These are phyloP conservation scores for Sclerotiophoma versabilis DNA, from an alignment of 2,329 filamentous ascomycete genomes.

Conservation along the genomic window DNA sequence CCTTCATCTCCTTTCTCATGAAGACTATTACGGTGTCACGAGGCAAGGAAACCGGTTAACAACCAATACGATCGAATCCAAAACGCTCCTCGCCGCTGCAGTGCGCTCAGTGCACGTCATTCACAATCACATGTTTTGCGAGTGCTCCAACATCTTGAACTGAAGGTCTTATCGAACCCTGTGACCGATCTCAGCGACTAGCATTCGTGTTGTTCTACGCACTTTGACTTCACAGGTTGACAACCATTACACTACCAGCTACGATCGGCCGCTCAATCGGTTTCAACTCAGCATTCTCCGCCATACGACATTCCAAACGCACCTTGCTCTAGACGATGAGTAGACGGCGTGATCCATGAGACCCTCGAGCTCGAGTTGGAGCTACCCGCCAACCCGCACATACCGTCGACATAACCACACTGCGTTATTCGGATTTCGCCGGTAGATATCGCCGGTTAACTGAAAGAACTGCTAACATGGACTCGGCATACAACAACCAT, in stretches of 20 bases:
- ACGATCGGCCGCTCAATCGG: too few species aligned
- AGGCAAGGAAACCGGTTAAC: conserved; percentile 40
- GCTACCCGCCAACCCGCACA: background rate
- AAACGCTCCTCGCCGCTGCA: conserved; percentile 18
- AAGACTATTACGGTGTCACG: conserved; percentile 41
- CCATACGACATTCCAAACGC: too few species aligned
- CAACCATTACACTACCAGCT: too few species aligned
- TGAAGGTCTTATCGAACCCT: background rate
- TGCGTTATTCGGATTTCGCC: background rate
- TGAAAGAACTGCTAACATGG: background rate
- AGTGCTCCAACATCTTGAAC: background rate
- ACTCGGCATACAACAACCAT: background rate
- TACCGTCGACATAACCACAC: background rate
- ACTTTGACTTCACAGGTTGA: too few species aligned
- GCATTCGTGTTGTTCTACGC: too few species aligned
- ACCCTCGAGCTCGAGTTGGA: background rate
- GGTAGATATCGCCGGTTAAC: background rate
- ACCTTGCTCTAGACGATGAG: too few species aligned
- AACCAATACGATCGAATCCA: conserved; percentile 43
- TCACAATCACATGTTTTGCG: background rate
- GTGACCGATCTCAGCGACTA: too few species aligned
- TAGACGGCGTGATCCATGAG: too few species aligned
- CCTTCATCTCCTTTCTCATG: conserved; percentile 37
- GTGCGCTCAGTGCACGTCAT: background rate
- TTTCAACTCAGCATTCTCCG: too few species aligned